These are phyloP conservation scores for Chaetomium tenue DNA, from an alignment of 495 filamentous ascomycete genomes.

Conservation along the genomic window DNA sequence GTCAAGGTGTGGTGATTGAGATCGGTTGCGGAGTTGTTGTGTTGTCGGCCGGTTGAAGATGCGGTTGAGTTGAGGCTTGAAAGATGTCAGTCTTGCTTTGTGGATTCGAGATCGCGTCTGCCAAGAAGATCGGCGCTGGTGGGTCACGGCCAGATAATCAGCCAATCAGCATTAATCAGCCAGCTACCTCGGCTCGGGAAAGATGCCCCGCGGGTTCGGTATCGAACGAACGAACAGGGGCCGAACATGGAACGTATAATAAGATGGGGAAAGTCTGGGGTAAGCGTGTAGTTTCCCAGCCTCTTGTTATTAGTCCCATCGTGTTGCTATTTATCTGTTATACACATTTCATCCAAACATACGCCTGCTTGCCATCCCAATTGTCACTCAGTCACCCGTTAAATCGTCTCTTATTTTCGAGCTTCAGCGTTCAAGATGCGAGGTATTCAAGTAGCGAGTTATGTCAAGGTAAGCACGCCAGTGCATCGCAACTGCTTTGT, in stretches of 20 bases:
- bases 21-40: neutral
- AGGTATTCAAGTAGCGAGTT: constrained; percentile 77
- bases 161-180: constrained; percentile 27
- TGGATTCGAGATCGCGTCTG: constrained; percentile 10
- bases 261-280: constrained; percentile 4
- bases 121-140: constrained; percentile 23
- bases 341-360: neutral
- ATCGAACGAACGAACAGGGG: neutral
- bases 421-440: constrained; percentile 59
- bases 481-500: too few relatives aligned
- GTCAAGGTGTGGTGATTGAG: too few relatives aligned
- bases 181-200: constrained; percentile 30
- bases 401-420: neutral
- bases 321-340: neutral
- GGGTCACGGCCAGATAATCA: constrained; percentile 26
- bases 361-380: neutral
- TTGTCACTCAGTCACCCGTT: neutral
- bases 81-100: constrained; percentile 7
- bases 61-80: neutral
- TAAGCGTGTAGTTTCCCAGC: neutral
- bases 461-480: constrained; percentile 62
- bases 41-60: neutral
- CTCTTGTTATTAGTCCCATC: neutral
- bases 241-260: constrained; percentile 4
- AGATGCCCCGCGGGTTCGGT: neutral